Evolutionary conservation across 768 basidiomycete species (phyloP).

Genomic region (Russula emetica): DNA sequence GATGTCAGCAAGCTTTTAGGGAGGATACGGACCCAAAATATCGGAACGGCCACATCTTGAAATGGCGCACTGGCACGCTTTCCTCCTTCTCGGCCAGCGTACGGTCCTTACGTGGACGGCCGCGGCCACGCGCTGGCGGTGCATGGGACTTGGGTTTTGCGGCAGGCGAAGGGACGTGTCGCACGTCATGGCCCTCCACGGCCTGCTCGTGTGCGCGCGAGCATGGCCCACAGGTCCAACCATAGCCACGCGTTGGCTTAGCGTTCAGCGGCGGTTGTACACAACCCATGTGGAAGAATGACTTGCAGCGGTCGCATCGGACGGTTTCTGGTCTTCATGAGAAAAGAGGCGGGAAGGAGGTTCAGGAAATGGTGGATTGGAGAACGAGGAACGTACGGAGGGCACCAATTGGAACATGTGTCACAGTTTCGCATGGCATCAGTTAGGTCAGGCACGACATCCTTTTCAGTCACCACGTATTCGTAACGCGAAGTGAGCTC

Average conservation of each 20-base stretch:
- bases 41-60: slow-evolving; percentile 89
- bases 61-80: slow-evolving; percentile 74
- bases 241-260: slow-evolving; percentile 94
- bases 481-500: slow-evolving; percentile 80
- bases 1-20: background rate
- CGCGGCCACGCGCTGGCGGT: slow-evolving; percentile 66
- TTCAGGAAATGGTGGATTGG: slow-evolving; percentile 23
- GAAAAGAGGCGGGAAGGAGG: slow-evolving; percentile 18
- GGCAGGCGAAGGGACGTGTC: slow-evolving; percentile 48
- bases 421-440: slow-evolving; percentile 82
- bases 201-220: slow-evolving; percentile 82
- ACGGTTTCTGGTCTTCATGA: slow-evolving; percentile 70
- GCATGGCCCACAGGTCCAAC: slow-evolving; percentile 96
- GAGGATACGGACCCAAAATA: slow-evolving; percentile 80
- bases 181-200: slow-evolving; percentile 67
- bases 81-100: slow-evolving; percentile 71
- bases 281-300: slow-evolving; percentile 92
- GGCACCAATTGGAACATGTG: slow-evolving; percentile 84
- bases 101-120: slow-evolving; percentile 74
- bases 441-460: slow-evolving; percentile 85
- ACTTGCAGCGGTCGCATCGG: slow-evolving; percentile 87
- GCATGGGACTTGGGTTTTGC: slow-evolving; percentile 65
- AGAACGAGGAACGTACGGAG: slow-evolving; percentile 52
- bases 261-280: slow-evolving; percentile 85
- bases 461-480: slow-evolving; percentile 93